Conservation (phyloP, 2,329 filamentous ascomycete species). For the Alternaria burnsii region DNA sequence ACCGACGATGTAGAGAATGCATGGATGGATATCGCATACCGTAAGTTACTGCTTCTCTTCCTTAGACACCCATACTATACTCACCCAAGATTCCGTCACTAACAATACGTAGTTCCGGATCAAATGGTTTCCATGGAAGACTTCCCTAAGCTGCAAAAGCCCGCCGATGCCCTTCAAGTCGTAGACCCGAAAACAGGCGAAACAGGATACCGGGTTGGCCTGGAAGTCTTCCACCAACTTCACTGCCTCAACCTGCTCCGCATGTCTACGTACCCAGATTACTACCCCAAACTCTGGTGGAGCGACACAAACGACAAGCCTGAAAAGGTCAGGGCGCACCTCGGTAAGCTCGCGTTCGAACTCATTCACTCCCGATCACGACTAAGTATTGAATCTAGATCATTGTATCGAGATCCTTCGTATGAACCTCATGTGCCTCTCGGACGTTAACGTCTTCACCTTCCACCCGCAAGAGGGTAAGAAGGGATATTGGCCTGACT, state of each 20-base stretch:
- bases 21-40: constrained; percentile 64
- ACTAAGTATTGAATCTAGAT: constrained; percentile 23
- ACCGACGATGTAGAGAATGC: constrained; percentile 65
- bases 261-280: constrained; percentile 45
- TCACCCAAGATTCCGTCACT: constrained; percentile 3
- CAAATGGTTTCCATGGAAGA: constrained; percentile 67
- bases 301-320: constrained; percentile 38
- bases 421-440: constrained; percentile 49
- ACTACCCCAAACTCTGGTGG: constrained; percentile 41
- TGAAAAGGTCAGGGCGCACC: constrained; percentile 40
- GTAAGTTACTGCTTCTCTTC: constrained; percentile 30
- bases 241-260: constrained; percentile 49
- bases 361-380: neutral
- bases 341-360: constrained; percentile 24
- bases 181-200: constrained; percentile 65
- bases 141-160: constrained; percentile 63
- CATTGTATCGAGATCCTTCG: constrained; percentile 50
- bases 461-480: constrained; percentile 35
- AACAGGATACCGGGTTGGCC: constrained; percentile 66
- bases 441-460: constrained; percentile 48
- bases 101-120: constrained; percentile 60
- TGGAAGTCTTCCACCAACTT: constrained; percentile 65
- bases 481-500: constrained; percentile 43
- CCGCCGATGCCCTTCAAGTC: constrained; percentile 62
- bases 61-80: neutral